phyloP scores from a whole-genome alignment of 495 filamentous ascomycete genomes.

The Lophiotrema nucula region DNA sequence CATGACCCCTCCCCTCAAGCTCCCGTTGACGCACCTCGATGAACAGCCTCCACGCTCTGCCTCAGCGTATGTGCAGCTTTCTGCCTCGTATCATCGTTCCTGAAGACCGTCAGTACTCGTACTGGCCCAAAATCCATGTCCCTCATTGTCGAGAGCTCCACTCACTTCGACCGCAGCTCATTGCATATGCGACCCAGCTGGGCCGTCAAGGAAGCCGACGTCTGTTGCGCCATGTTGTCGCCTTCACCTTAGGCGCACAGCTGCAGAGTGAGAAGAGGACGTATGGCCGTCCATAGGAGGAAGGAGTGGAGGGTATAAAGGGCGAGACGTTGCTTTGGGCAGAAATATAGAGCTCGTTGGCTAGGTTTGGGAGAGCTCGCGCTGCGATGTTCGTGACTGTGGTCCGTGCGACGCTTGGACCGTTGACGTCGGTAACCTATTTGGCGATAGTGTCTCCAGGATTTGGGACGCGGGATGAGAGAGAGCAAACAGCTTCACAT shows the following conservation, averaged over 20 bases:
- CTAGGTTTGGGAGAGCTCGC: no score
- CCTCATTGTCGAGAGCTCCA: background rate
- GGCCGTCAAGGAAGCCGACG: constrained; percentile 7
- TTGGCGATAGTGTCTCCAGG: no score
- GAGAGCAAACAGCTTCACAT: no score
- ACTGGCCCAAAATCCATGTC: background rate
- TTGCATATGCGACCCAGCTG: constrained; percentile 36
- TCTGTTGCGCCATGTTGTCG: constrained; percentile 30
- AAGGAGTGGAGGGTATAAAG: constrained; percentile 4
- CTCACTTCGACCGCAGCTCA: constrained; percentile 42
- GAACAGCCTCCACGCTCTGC: constrained; percentile 34
- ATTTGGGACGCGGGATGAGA: no score
- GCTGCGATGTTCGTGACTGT: no score
- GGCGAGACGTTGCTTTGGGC: no score
- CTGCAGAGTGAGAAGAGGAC: constrained; percentile 7
- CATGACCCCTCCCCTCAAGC: no score
- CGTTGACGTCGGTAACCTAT: no score
- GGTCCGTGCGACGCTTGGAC: no score
- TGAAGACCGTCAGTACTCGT: constrained; percentile 11
- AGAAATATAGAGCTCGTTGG: no score
- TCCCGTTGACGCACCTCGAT: constrained; percentile 30
- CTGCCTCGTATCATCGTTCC: constrained; percentile 36
- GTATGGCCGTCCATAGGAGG: constrained; percentile 23
- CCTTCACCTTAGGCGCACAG: constrained; percentile 28
- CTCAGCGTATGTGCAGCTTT: constrained; percentile 34